Evolutionary conservation across 2,329 filamentous ascomycete genomes (phyloP).

Genomic region (Fusarium sp.): DNA sequence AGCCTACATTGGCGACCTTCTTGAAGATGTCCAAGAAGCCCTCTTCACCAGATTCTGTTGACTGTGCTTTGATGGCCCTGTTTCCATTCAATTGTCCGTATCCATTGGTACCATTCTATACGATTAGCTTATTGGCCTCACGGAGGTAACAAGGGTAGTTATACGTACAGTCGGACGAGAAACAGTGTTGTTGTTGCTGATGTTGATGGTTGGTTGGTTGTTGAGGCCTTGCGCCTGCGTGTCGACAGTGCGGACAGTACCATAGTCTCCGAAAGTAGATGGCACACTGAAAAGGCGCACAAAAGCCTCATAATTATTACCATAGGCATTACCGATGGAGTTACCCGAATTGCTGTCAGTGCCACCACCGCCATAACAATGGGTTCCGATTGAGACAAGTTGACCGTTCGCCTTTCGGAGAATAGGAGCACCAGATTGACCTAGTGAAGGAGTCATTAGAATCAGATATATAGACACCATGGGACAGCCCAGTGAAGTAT

Average conservation of each 20-base stretch:
- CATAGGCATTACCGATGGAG: slow-evolving; percentile 40
- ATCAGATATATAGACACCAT: no score
- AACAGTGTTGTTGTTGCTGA: background rate
- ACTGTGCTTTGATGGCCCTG: background rate
- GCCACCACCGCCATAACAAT: slow-evolving; percentile 48
- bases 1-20: slow-evolving; percentile 21
- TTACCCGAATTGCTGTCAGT: slow-evolving; percentile 49
- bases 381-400: slow-evolving; percentile 48
- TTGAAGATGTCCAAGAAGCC: slow-evolving; percentile 46
- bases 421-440: slow-evolving; percentile 51
- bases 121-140: background rate
- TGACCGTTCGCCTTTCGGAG: slow-evolving; percentile 29
- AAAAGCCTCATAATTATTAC: slow-evolving; percentile 46
- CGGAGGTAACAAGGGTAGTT: no score
- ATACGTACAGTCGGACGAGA: no score
- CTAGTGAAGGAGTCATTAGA: slow-evolving; percentile 45
- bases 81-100: slow-evolving; percentile 1
- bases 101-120: slow-evolving; percentile 5
- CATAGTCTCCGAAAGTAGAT: slow-evolving; percentile 13
- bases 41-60: slow-evolving; percentile 21
- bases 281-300: slow-evolving; percentile 24
- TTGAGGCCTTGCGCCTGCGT: background rate
- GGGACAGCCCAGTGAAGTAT: no score
- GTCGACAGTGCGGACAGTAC: slow-evolving; percentile 12
- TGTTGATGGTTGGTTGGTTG: background rate